Evolutionary conservation across 1,284 basidiomycete genomes (phyloP).

Genomic region (Pisolithus thermaeus): DNA sequence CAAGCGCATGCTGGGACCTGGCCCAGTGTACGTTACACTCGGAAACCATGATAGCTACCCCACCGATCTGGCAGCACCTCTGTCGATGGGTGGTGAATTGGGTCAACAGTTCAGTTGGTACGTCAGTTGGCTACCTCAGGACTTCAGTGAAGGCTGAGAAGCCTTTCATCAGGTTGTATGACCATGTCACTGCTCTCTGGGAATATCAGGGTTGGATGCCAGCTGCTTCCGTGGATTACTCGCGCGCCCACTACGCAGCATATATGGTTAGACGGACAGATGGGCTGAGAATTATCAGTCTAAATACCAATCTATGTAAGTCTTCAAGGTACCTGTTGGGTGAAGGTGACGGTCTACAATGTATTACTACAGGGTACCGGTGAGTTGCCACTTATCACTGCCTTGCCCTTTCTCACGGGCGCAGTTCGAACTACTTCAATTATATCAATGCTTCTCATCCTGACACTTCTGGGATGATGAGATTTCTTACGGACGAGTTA

Average conservation of each 20-base stretch:
- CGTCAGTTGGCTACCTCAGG: neutral
- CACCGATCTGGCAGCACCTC: conserved; percentile 35
- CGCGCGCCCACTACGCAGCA: conserved; percentile 62
- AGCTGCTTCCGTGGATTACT: conserved; percentile 48
- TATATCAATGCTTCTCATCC: conserved; percentile 70
- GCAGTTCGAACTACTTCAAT: conserved; percentile 65
- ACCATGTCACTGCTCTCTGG: conserved; percentile 68
- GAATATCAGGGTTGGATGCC: conserved; percentile 68
- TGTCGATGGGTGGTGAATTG: conserved; percentile 47
- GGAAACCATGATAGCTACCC: conserved; percentile 62
- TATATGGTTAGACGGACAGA: conserved; percentile 67
- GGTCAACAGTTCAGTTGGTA: conserved; percentile 64
- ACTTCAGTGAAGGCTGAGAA: neutral
- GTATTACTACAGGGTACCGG: conserved; percentile 15
- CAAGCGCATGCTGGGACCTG: conserved; percentile 52
- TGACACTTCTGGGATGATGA: conserved; percentile 70
- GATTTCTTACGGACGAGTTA: conserved; percentile 78
- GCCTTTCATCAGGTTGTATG: conserved; percentile 55
- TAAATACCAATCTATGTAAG: conserved; percentile 75
- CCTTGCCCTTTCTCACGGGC: conserved; percentile 4
- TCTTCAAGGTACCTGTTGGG: neutral
- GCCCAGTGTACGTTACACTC: conserved; percentile 65
- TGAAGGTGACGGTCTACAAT: neutral
- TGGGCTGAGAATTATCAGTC: conserved; percentile 66
- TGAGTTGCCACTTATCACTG: conserved; percentile 5